A percentile compares a stretch with the other conserved stretches of the same genome.
Conservation (phyloP, 2,329 filamentous ascomycete species). For the Trematosphaeria pertusa region DNA sequence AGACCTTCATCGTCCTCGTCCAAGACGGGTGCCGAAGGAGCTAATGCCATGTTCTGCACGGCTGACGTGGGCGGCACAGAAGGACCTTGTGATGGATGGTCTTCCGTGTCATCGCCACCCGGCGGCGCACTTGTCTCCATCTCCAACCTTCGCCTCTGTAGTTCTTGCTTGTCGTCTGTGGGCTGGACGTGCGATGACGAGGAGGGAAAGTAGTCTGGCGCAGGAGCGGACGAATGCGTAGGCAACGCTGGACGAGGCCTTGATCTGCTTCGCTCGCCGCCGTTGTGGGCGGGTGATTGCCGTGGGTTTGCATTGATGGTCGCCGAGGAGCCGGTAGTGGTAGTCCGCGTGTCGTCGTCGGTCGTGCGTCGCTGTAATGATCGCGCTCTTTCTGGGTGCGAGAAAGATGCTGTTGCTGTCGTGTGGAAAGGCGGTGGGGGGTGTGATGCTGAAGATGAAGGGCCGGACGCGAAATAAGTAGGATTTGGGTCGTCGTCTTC, state of each 20-base stretch:
- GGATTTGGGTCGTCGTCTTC: slow-evolving; percentile 40
- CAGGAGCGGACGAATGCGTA: slow-evolving; percentile 18
- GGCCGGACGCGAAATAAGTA: slow-evolving; percentile 28
- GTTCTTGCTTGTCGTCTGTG: slow-evolving; percentile 79
- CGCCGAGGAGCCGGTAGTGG: slow-evolving; percentile 28
- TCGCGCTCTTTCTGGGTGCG: slow-evolving; percentile 10
- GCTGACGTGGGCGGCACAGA: slow-evolving; percentile 25
- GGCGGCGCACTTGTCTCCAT: slow-evolving; percentile 52
- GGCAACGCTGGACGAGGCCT: slow-evolving; percentile 34
- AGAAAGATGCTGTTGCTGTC: slow-evolving; percentile 19
- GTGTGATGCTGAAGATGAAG: slow-evolving; percentile 31
- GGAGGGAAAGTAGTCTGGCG: slow-evolving; percentile 35
- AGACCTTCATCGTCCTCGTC: slow-evolving; percentile 44
- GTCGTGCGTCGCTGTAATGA: slow-evolving; percentile 25
- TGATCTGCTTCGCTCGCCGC: no score
- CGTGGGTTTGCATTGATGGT: slow-evolving; percentile 28
- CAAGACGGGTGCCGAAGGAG: slow-evolving; percentile 40
- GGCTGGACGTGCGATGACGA: slow-evolving; percentile 44
- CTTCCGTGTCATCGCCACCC: slow-evolving; percentile 29
- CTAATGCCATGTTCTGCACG: slow-evolving; percentile 19
- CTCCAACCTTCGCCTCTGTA: slow-evolving; percentile 61
- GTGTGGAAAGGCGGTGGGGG: slow-evolving; percentile 39
- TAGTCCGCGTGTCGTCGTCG: slow-evolving; percentile 22
- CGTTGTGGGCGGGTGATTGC: slow-evolving; percentile 14
- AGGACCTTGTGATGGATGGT: slow-evolving; percentile 16